Conservation (phyloP, 768 basidiomycete genomes). For the Mycena floridula region DNA sequence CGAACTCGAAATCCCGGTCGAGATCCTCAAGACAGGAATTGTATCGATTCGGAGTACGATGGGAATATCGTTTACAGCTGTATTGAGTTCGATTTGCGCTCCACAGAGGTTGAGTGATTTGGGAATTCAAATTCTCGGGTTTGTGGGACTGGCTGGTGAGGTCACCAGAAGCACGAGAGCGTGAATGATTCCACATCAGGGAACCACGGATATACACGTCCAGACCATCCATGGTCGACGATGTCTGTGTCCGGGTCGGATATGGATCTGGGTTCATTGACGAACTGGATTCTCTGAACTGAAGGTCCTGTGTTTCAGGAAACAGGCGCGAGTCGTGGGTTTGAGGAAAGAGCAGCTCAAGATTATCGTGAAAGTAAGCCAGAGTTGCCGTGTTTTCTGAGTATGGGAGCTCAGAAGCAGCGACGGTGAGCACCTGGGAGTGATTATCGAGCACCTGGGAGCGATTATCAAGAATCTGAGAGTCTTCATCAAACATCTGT, state of each 20-base stretch:
- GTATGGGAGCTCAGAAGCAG: constrained; percentile 11
- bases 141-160: too few species aligned
- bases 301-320: too few species aligned
- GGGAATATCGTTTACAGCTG: too few species aligned
- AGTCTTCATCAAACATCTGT: constrained; percentile 9
- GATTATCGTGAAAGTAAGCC: constrained; percentile 21
- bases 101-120: too few species aligned
- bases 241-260: constrained; percentile 24
- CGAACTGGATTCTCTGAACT: too few species aligned
- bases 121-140: too few species aligned
- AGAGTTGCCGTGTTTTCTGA: constrained; percentile 18
- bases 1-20: background rate
- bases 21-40: background rate
- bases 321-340: too few species aligned
- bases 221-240: constrained; percentile 30
- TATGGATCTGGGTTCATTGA: too few species aligned
- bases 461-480: constrained; percentile 13
- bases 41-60: too few species aligned
- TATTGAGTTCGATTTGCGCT: background rate
- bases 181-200: constrained; percentile 16
- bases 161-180: too few species aligned
- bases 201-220: constrained; percentile 30
- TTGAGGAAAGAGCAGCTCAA: constrained; percentile 9
- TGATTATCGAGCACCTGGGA: constrained; percentile 16
- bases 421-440: constrained; percentile 21